Evolutionary conservation across 2,329 filamentous ascomycete genomes (phyloP), one percentile per base, ranked within the genome.

Genomic region (Colletotrichum abscissum): DNA sequence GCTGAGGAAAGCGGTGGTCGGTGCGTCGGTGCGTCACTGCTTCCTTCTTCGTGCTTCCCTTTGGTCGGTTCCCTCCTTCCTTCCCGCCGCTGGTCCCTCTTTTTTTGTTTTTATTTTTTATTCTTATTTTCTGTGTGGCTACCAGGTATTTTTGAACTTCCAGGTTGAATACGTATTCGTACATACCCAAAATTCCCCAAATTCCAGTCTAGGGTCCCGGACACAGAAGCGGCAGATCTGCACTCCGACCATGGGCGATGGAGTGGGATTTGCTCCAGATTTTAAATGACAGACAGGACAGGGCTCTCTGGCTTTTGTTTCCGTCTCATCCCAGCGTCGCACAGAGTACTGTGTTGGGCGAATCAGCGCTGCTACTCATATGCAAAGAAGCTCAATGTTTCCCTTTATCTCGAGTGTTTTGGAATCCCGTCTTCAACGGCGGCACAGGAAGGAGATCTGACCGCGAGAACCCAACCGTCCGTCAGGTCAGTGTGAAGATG

Each of bases 1-100:
- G 42, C 42, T 49, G 16, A 42, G 67, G 72, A 52, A 72, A 72
- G 63, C 63, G 72, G 69, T 72, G 72, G 72, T 72, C 72, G 42
- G 72, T 74, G 72, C 72, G 63, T 72, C 69, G 49, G 24, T 74
- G 72, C 72, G 72, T 74, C 72, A 74, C 69, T 72, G 67, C 55
- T 67, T 73, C 35, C 52, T 64, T 67, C 35, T 69, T 38, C 42
- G 49, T 26, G 54, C 65, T 70, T 63, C 54, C 38, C 65, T 55
- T 72, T 69, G 64, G 64, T 67, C 46, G 49, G 63, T 60, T 62
- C 35, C n/a, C 67, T 67, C 56, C 24, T 62, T 28, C 42, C 30
- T 57, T 56, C n/a, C 30, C 49, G 28, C 8, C 33, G 5, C 24
- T 19, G 24, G 56, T 42, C 22, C 30, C 1, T 16, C n/a, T 14